Evolutionary conservation across 495 filamentous ascomycete genomes (phyloP).

Genomic region (Aspergillus mulundensis): DNA sequence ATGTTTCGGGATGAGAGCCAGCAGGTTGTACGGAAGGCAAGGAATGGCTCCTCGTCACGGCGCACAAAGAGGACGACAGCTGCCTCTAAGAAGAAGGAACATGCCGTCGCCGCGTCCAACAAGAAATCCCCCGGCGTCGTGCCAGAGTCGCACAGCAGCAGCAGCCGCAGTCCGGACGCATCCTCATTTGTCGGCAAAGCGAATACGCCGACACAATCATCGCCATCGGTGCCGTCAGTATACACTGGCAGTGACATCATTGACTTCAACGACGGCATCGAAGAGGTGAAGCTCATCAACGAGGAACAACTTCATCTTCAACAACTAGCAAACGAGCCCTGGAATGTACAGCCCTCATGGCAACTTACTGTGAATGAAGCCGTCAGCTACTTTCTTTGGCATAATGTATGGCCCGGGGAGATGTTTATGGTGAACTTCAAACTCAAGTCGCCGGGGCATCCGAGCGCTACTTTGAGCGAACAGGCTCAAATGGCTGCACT

Average conservation of each 20-base stretch:
- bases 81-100: not conserved
- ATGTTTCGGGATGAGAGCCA: constrained; percentile 73
- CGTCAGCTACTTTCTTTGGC: constrained; percentile 40
- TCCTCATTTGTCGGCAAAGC: constrained; percentile 5
- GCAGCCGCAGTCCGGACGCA: constrained; percentile 2
- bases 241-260: constrained; percentile 6
- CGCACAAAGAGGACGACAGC: constrained; percentile 7
- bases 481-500: constrained; percentile 43
- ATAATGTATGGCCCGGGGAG: constrained; percentile 35
- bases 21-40: constrained; percentile 61
- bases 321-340: constrained; percentile 1
- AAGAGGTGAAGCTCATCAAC: constrained; percentile 17
- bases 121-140: constrained; percentile 9
- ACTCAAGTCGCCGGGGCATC: constrained; percentile 22
- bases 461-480: constrained; percentile 20
- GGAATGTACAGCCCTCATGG: constrained; percentile 21
- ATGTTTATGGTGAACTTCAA: constrained; percentile 29
- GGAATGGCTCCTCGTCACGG: constrained; percentile 30
- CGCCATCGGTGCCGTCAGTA: not conserved
- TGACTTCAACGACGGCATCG: constrained; percentile 14
- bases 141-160: constrained; percentile 6
- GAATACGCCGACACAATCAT: not conserved
- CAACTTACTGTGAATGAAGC: constrained; percentile 33
- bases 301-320: constrained; percentile 2
- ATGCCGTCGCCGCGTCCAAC: not conserved